phyloP scores from a whole-genome alignment of 768 basidiomycete genomes.

The Naganishia antarctica region DNA sequence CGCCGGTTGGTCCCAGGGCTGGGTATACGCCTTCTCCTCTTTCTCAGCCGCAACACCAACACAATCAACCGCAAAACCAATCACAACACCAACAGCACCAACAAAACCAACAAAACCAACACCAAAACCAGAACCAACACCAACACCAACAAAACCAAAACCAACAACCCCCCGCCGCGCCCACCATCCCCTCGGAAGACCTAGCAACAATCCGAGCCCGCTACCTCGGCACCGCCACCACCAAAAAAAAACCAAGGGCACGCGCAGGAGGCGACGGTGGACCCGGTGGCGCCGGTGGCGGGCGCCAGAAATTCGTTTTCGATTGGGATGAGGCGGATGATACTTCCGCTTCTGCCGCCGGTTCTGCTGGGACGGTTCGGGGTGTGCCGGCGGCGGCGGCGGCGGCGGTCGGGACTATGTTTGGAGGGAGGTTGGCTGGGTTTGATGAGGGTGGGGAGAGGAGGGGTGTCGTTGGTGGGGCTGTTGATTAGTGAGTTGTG shows the following conservation, averaged over 20 bases:
- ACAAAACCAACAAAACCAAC: neutral
- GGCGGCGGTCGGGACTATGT: slow-evolving; percentile 39
- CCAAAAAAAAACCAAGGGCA: slow-evolving; percentile 17
- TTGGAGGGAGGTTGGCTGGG: slow-evolving; percentile 47
- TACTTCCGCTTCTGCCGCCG: no score
- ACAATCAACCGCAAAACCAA: neutral
- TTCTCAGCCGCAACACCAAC: neutral
- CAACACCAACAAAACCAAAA: slow-evolving; percentile 24
- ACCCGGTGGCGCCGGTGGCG: slow-evolving; percentile 28
- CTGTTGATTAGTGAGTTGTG: slow-evolving; percentile 8
- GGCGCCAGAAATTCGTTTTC: slow-evolving; percentile 94
- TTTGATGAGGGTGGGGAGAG: slow-evolving; percentile 40
- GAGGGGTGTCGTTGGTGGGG: slow-evolving; percentile 28
- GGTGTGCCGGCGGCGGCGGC: slow-evolving; percentile 14
- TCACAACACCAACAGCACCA: neutral
- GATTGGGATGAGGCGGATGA: slow-evolving; percentile 98
- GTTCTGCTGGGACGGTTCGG: slow-evolving; percentile 43
- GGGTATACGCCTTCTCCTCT: slow-evolving; percentile 1
- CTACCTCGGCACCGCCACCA: slow-evolving; percentile 77
- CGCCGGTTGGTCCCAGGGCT: neutral
- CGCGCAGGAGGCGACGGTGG: neutral
- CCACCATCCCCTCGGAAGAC: slow-evolving; percentile 50
- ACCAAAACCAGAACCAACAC: slow-evolving; percentile 26
- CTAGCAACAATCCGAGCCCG: slow-evolving; percentile 78
- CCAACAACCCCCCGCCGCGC: slow-evolving; percentile 43